Conservation (phyloP, 441 rosid genomes). For the Pelargonium fulgidum region DNA sequence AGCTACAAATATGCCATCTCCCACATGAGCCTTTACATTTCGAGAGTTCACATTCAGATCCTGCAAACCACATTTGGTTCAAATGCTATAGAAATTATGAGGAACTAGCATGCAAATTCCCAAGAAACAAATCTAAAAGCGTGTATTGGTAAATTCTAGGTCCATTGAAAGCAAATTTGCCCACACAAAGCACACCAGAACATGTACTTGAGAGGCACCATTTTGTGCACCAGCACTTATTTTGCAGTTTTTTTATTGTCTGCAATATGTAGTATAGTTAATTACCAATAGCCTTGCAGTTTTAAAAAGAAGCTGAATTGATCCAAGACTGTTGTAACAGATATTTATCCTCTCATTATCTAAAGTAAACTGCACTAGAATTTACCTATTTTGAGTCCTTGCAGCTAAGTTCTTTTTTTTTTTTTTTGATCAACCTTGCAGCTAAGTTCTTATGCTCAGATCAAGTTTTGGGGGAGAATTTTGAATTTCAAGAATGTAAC, state of each 20-base stretch:
- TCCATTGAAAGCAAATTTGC: not conserved
- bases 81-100: not conserved
- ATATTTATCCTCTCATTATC: not conserved
- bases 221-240: not conserved
- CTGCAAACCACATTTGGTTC: slow-evolving; percentile 33
- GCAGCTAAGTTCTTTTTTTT: slow-evolving; percentile 2
- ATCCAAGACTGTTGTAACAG: not conserved
- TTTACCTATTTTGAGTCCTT: not conserved
- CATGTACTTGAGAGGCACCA: not conserved
- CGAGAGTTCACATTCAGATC: slow-evolving; percentile 74
- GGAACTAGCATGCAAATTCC: not conserved
- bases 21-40: slow-evolving; percentile 49
- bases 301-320: not conserved
- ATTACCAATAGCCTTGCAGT: not conserved
- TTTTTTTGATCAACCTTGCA: too few species aligned
- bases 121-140: not conserved
- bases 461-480: not conserved
- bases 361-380: not conserved
- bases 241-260: not conserved
- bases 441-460: not conserved
- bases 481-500: slow-evolving; percentile 4
- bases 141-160: not conserved
- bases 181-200: not conserved
- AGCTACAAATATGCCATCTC: slow-evolving; percentile 48
- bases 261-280: not conserved